Conservation (phyloP, 1,139 yeast genomes). For the Schwanniomyces etchellsii region DNA sequence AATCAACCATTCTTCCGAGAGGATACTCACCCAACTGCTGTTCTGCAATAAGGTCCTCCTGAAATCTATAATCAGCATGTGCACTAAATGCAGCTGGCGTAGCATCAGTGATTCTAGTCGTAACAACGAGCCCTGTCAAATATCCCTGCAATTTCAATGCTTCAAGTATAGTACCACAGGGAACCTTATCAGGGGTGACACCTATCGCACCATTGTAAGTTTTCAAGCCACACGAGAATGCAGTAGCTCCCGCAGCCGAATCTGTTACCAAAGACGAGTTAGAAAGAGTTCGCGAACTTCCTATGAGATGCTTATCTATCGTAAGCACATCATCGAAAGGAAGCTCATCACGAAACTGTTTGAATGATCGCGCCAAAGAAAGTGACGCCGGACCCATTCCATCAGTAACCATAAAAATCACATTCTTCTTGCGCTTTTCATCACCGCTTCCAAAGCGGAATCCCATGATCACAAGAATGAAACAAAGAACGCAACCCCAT, state of each 20-base stretch:
- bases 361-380: constrained; percentile 66
- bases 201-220: constrained; percentile 84
- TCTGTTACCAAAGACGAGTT: constrained; percentile 71
- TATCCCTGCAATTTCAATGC: constrained; percentile 76
- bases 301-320: constrained; percentile 64
- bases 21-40: constrained; percentile 80
- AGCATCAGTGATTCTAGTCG: constrained; percentile 68
- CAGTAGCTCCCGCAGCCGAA: constrained; percentile 94
- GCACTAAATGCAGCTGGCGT: constrained; percentile 87
- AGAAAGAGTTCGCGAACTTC: constrained; percentile 75
- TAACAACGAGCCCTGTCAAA: constrained; percentile 79
- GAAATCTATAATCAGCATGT: constrained; percentile 66
- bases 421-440: constrained; percentile 38
- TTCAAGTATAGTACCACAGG: constrained; percentile 81
- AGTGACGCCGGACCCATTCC: constrained; percentile 90
- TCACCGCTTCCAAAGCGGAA: too few relatives aligned
- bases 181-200: constrained; percentile 52
- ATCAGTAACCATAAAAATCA: constrained; percentile 83
- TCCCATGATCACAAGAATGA: too few relatives aligned
- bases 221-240: constrained; percentile 74
- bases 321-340: constrained; percentile 47
- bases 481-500: too few relatives aligned
- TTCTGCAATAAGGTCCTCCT: constrained; percentile 79
- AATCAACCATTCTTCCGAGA: constrained; percentile 71
- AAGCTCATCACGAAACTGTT: constrained; percentile 51